Base-by-base conservation (phyloP, 208 protist genomes). In the Wallacemonas sp. region DNA sequence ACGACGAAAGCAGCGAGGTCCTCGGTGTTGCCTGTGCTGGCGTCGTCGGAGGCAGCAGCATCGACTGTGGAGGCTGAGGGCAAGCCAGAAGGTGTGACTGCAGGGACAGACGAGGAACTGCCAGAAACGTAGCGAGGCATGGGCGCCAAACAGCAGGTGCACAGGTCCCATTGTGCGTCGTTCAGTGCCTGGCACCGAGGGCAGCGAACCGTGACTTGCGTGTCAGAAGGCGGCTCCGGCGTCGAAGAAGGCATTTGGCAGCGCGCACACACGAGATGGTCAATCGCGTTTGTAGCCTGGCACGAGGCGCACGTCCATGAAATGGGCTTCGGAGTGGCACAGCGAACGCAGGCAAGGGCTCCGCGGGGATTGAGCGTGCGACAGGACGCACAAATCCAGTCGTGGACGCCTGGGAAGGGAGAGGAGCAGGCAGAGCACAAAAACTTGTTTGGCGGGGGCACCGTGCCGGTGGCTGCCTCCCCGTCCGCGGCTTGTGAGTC, bases 111-210 rank as follows among this genome's bases (percentile, higher is more conserved):
- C 50, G 15, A 37, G 27, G n/a, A 61, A 22, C 34, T 13, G 17
- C 29, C 12, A 36, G 6, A n/a, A 9, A 19, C 10, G 3, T 8
- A 29, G 24, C 44, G 60, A 26, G 44, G 53, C 24, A 79, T 38
- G 10, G 70, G 85, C 45, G 66, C 60, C 75, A 79, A 41, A 22
- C 88, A 94, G 54, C 60, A 77, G 44, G 73, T 66, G 57, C 89
- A 95, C 46, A 95, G 64, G 63, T 95, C 85, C 85, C 85, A 95
- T 15, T 85, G 81, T 17, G 79, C 76, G 62, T 92, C 89, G 59
- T 92, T 91, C 26, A 71, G 79, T 15, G 73, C 70, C 10, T 46
- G 36, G 46, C 89, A 95, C 2, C 30, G 39, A 5, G 39, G 13
- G 66, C 89, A 95, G 27, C 57, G 58, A 34, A 77, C 45, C 0